Percentiles rank a stretch among this genome's conserved stretches.
Conservation (phyloP, 2,329 filamentous ascomycete genomes). For the Polytolypa hystricis region DNA sequence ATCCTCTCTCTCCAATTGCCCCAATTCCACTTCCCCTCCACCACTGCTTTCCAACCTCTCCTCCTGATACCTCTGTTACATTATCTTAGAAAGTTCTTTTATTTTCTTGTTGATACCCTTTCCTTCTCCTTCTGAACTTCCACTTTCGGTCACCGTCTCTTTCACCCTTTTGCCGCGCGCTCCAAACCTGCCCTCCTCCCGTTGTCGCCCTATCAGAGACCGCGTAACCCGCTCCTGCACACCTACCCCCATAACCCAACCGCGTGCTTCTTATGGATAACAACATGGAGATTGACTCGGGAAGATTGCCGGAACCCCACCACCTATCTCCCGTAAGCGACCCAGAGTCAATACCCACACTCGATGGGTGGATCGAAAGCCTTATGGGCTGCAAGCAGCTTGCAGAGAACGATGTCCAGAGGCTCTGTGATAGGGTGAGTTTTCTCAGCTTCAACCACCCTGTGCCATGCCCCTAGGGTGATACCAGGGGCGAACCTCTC, state of each 20-base stretch:
- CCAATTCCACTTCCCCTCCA: too few relatives aligned
- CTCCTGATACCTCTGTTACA: too few relatives aligned
- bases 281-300: constrained; percentile 93
- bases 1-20: too few relatives aligned
- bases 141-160: not conserved
- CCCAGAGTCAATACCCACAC: constrained; percentile 77
- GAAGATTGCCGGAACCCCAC: constrained; percentile 67
- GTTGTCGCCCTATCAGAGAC: constrained; percentile 11
- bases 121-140: not conserved
- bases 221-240: not conserved
- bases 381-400: constrained; percentile 99
- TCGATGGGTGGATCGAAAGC: constrained; percentile 97
- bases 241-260: constrained; percentile 10
- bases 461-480: too few relatives aligned
- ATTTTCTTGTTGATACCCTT: constrained; percentile 8
- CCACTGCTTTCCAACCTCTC: too few relatives aligned
- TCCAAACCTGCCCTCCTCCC: not conserved
- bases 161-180: constrained; percentile 5
- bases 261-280: constrained; percentile 61
- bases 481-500: too few relatives aligned
- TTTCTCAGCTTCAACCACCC: too few relatives aligned
- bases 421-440: constrained; percentile 91
- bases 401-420: constrained; percentile 84
- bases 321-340: constrained; percentile 67
- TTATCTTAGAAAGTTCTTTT: too few relatives aligned